Evolutionary conservation across 2,329 filamentous ascomycete genomes (phyloP), one percentile per base, ranked within the genome.

Genomic region (Cercospora beticola): DNA sequence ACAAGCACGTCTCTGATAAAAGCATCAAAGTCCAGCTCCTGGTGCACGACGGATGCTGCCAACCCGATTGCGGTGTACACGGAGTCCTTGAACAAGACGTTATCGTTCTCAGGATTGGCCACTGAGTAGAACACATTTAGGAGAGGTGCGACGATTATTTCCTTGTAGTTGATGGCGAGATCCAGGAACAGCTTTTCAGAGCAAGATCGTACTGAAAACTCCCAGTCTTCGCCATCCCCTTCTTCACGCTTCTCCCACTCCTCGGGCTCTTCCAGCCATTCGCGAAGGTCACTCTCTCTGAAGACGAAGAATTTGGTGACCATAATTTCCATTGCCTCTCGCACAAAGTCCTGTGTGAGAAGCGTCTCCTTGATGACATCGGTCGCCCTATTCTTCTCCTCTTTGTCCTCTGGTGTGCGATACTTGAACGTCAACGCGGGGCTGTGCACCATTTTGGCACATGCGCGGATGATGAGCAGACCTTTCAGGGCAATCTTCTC

Each of bases 181-280:
- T 97, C 94, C 73, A 97, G 85, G 80, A 98, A 97, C 14, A 99
- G 85, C 79, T 94, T 96, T 80, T 99, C 95, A 0, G 95, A 90
- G 77, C 94, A 98, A 2, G 94, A 92, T 33, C 94, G 89, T 64
- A 98, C 90, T 68, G 94, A 92, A 83, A 94, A 97, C 76, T 98
- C 93, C 86, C 92, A 98, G 1, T 91, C 92, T 73, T 93, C 92
- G 40, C 91, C 89, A 68, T 92, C 88, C 69, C 90, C 91, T 75
- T 96, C 93, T 82, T 97, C 93, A 75, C 90, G 89, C 72, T 92
- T 90, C 79, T 97, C 94, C 94, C 95, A 99, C 64, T 96, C 93
- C 78, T 99, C 93, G 0, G 94, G 93, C 67, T 97, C 93, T 76
- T 96, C 91, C 60, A 96, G 91, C 95, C 95, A 99, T 67, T 93